These are phyloP conservation scores for Arxiozyma heterogenica DNA, from an alignment of 1,139 yeast species.

Conservation along the genomic window DNA sequence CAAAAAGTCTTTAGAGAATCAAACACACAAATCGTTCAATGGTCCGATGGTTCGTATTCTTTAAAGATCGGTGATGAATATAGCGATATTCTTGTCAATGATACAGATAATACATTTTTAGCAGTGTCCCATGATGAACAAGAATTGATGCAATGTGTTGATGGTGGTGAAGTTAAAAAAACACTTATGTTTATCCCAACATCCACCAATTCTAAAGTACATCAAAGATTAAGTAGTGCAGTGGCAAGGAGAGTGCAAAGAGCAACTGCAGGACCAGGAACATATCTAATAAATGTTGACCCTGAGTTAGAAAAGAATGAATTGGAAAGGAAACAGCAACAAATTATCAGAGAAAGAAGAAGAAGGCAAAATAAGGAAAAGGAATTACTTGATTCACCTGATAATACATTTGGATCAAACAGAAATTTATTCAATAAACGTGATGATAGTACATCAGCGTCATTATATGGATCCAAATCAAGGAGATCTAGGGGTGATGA, in stretches of 20 bases:
- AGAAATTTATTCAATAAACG: neutral
- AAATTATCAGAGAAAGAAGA: conserved; percentile 60
- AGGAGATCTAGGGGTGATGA: conserved; percentile 24
- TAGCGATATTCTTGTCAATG: conserved; percentile 64
- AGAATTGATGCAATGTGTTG: conserved; percentile 53
- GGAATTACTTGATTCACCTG: conserved; percentile 38
- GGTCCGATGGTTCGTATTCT: conserved; percentile 90
- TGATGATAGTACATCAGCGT: neutral
- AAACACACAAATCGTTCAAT: conserved; percentile 79
- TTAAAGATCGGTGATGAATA: conserved; percentile 80
- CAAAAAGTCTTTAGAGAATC: conserved; percentile 70
- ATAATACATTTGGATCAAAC: conserved; percentile 13
- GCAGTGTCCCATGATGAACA: conserved; percentile 64
- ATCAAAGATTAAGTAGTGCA: conserved; percentile 68
- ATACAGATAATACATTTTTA: conserved; percentile 64
- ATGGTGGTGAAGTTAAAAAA: conserved; percentile 39
- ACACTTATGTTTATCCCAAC: conserved; percentile 76
- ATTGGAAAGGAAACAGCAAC: conserved; percentile 71
- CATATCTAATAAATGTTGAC: conserved; percentile 73
- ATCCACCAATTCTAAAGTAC: conserved; percentile 74
- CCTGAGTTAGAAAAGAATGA: conserved; percentile 78
- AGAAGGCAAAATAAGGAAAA: conserved; percentile 52
- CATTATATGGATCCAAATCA: neutral
- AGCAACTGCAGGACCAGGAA: conserved; percentile 46
- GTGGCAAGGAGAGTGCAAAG: conserved; percentile 56